Base-by-base conservation (phyloP, 2,329 filamentous ascomycete species). In the Tolypocladium nubicola region DNA sequence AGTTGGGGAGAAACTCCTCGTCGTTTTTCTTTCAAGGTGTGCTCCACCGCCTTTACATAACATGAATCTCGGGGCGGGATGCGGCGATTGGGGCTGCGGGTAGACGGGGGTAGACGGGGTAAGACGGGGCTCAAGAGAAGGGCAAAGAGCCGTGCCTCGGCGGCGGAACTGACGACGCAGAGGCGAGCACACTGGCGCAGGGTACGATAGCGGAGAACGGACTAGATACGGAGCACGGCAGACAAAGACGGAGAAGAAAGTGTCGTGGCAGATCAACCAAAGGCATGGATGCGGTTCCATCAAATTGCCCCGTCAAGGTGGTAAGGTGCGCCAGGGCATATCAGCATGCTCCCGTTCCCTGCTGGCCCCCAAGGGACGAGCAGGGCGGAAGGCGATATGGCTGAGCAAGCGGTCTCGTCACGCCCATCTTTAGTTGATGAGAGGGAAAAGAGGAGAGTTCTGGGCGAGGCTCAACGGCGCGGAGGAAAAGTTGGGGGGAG, bases 381-480 rank as follows among this genome's bases (percentile, higher is more conserved):
- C 67, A 72, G 65, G 75, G 72, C 75, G 73, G 75, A 76, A 78
- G 76, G 72, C 74, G 75, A 80, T 85, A 72, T 75, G 72, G 57
- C 75, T 79, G 77, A 70, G 72, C 75, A 69, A 80, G 81, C 82
- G 80, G 77, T 77, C 85, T 88, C 87, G 81, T 91, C 87, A 87
- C 79, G 71, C 83, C 85, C 86, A 85, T 82, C 83, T 67, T 83
- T 90, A 90, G 86, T 90, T 89, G 84, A 80, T 83, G 73, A 70
- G 75, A 71, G 53, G 65, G 70, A 67, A 65, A 61, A 58, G 65
- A 67, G 57, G 61, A 56, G 63, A 56, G 57, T 57, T 53, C 9
- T 16, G 8, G 55, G 58, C 43, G 56, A 58, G 19, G 43, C 21
- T 1, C 13, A 19, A 2, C 21, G 9, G 30, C 30, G 30, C 52